Conservation (phyloP, 2,329 filamentous ascomycete species). For the Colletotrichum eleusines region DNA sequence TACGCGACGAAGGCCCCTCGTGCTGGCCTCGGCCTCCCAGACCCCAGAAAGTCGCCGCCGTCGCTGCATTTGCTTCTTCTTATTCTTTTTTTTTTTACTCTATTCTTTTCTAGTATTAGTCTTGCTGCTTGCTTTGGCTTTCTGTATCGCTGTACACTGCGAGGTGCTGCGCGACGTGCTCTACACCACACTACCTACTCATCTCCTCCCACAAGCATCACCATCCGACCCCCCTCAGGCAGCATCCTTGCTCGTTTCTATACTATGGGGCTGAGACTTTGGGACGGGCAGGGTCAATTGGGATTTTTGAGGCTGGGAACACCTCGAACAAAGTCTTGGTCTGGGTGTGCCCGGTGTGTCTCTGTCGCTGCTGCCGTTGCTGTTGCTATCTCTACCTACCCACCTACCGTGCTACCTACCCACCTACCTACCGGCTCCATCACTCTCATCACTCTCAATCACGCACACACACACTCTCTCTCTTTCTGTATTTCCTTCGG, state of each 20-base stretch:
- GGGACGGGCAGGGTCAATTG: constrained; percentile 36
- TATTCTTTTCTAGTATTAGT: too few species aligned
- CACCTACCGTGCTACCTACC: too few species aligned
- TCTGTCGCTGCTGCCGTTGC: too few species aligned
- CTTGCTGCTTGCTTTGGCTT: not conserved
- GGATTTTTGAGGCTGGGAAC: constrained; percentile 23
- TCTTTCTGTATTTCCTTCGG: not conserved
- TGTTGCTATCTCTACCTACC: too few species aligned
- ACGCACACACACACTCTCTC: not conserved
- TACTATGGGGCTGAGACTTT: constrained; percentile 20
- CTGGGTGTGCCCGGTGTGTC: not conserved
- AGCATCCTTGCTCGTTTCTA: constrained; percentile 9
- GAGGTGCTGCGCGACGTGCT: not conserved
- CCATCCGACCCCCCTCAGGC: not conserved
- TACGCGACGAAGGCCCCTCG: constrained; percentile 21
- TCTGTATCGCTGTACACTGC: too few species aligned
- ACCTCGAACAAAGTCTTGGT: not conserved
- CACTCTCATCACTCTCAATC: too few species aligned
- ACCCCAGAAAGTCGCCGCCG: constrained; percentile 16
- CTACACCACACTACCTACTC: too few species aligned
- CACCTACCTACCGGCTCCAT: too few species aligned
- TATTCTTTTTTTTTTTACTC: not conserved
- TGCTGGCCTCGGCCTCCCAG: constrained; percentile 9
- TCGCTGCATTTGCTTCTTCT: constrained; percentile 5
- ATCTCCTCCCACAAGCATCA: constrained; percentile 17